Conservation (phyloP, 371 early-diverging fungal genomes). For the Nematocida minor region DNA sequence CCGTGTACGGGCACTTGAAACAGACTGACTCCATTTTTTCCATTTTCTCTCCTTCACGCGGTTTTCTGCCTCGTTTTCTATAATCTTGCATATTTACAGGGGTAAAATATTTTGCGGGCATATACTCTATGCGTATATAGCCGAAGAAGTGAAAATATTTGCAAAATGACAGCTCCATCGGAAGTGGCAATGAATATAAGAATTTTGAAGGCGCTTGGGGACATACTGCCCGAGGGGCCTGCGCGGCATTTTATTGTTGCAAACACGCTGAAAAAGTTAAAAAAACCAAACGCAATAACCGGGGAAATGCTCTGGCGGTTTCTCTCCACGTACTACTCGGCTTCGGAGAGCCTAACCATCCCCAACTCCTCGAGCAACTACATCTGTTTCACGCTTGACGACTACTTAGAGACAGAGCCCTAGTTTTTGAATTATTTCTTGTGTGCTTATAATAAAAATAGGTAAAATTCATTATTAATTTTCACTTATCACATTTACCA, state of each 20-base stretch:
- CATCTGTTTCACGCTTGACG: not conserved
- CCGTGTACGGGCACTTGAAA: constrained; percentile 47
- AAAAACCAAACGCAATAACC: constrained; percentile 64
- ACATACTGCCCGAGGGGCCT: constrained; percentile 54
- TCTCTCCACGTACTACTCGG: constrained; percentile 43
- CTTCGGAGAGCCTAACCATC: constrained; percentile 2
- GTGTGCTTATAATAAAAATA: too few relatives aligned
- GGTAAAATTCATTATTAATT: too few relatives aligned
- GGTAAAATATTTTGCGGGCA: not conserved
- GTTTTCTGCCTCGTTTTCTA: constrained; percentile 40
- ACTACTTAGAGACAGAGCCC: too few relatives aligned
- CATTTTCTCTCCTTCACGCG: constrained; percentile 39
- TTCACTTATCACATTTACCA: too few relatives aligned
- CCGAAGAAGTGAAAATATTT: constrained; percentile 20
- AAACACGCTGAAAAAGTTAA: constrained; percentile 55
- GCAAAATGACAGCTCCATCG: constrained; percentile 52
- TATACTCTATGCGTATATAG: not conserved
- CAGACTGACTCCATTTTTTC: constrained; percentile 13
- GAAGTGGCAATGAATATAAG: constrained; percentile 62
- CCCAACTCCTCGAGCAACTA: constrained; percentile 18
- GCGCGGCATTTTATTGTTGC: constrained; percentile 60
- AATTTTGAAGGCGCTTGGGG: constrained; percentile 62
- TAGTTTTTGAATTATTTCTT: too few relatives aligned
- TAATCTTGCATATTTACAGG: constrained; percentile 45
- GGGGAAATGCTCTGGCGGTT: constrained; percentile 61